Evolutionary conservation across 139 green algal genomes (phyloP).

Genomic region (Picochlorum sp.): DNA sequence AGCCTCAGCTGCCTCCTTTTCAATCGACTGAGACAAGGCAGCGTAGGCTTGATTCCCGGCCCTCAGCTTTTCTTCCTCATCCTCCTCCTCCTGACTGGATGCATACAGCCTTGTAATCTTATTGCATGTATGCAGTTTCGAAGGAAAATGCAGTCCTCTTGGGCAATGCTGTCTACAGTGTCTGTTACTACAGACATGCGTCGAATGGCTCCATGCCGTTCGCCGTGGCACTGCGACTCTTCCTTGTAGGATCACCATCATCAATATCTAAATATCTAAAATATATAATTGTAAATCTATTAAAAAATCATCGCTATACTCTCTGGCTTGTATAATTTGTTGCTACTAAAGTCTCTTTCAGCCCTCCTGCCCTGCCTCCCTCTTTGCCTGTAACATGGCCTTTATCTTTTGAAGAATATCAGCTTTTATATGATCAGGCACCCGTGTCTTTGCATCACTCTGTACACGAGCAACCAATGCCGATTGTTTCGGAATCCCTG

Average conservation of each 20-base stretch:
- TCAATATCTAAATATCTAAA: too few species aligned
- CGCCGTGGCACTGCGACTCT: not conserved
- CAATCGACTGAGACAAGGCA: not conserved
- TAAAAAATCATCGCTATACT: too few species aligned
- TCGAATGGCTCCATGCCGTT: slow-evolving; percentile 12
- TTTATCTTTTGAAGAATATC: not conserved
- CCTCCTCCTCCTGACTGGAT: not conserved
- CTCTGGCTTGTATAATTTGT: too few species aligned
- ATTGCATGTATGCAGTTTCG: too few species aligned
- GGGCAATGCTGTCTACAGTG: slow-evolving; percentile 19
- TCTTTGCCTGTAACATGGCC: too few species aligned
- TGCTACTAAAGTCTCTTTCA: too few species aligned
- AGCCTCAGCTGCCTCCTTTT: not conserved
- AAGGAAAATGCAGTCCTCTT: not conserved
- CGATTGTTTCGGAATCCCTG: too few species aligned
- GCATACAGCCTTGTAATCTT: not conserved
- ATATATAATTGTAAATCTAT: too few species aligned
- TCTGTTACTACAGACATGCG: slow-evolving; percentile 36
- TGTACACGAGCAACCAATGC: not conserved
- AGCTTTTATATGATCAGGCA: slow-evolving; percentile 2
- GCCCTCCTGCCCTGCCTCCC: too few species aligned
- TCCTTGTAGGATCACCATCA: not conserved
- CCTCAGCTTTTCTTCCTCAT: not conserved
- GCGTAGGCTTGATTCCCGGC: not conserved
- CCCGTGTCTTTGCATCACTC: not conserved